phyloP scores from a whole-genome alignment of 1,284 basidiomycete genomes.

The Cutaneotrichosporon sp. region DNA sequence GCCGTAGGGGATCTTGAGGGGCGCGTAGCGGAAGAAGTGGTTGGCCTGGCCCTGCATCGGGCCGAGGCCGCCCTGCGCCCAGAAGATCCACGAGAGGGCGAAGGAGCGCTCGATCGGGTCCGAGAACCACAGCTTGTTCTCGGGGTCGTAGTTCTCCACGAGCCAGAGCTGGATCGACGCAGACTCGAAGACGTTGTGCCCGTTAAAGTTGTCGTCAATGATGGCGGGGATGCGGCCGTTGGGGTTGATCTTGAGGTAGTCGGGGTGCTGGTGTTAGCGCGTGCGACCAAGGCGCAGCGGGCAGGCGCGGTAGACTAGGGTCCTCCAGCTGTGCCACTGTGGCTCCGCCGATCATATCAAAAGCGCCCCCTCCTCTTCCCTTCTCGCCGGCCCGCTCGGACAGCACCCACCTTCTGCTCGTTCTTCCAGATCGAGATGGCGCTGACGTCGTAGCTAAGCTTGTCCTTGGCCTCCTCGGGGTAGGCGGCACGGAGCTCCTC shows the following conservation, averaged over 20 bases:
- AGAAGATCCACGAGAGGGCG: slow-evolving; percentile 78
- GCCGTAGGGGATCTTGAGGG: slow-evolving; percentile 54
- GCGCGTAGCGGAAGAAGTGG: slow-evolving; percentile 55
- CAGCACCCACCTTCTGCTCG: slow-evolving; percentile 57
- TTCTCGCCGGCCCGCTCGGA: no score
- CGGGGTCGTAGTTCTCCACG: slow-evolving; percentile 60
- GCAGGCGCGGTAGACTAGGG: no score
- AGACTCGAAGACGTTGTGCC: slow-evolving; percentile 68
- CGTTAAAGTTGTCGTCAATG: slow-evolving; percentile 53
- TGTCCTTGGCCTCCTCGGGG: slow-evolving; percentile 38
- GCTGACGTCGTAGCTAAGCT: slow-evolving; percentile 63
- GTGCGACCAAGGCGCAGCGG: no score
- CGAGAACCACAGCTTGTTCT: slow-evolving; percentile 62
- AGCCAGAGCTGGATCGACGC: slow-evolving; percentile 69
- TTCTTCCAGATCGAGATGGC: slow-evolving; percentile 47
- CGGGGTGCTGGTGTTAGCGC: slow-evolving; percentile 52
- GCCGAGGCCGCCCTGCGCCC: slow-evolving; percentile 56
- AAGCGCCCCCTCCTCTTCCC: background rate
- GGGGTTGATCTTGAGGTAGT: slow-evolving; percentile 67
- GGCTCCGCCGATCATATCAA: no score
- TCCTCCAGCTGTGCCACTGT: no score
- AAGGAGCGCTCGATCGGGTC: slow-evolving; percentile 58
- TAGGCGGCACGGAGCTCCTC: slow-evolving; percentile 70
- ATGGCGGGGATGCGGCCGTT: slow-evolving; percentile 66
- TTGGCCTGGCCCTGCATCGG: slow-evolving; percentile 59